Evolutionary conservation across 176 grass and related monocot species (phyloP).

Genomic region (Oryza glumipatula): DNA sequence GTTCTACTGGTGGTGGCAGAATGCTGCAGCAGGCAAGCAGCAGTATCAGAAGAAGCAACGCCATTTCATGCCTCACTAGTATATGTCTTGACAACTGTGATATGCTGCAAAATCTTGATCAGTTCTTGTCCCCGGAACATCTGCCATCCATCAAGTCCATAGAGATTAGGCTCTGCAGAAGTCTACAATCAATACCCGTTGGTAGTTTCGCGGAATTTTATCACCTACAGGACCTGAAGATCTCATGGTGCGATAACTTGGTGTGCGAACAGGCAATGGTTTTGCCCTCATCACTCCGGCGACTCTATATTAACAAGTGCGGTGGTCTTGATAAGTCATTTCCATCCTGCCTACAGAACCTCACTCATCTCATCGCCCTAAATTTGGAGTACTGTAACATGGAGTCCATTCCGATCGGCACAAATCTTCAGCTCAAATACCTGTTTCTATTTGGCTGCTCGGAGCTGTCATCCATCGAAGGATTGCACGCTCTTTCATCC

Average conservation of each 20-base stretch:
- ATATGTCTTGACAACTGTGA: not conserved
- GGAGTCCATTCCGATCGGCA: not conserved
- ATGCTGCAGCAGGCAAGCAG: not conserved
- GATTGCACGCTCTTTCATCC: not conserved
- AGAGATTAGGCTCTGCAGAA: not conserved
- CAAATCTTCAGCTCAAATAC: constrained; percentile 6
- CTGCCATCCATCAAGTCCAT: constrained; percentile 34
- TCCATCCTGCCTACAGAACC: constrained; percentile 10
- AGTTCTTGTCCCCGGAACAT: not conserved
- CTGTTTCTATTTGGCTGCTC: not conserved
- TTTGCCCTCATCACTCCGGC: constrained; percentile 12
- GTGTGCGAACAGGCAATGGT: not conserved
- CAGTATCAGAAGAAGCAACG: not conserved
- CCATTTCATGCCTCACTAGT: not conserved
- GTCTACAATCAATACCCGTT: constrained; percentile 28
- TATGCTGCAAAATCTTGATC: not conserved
- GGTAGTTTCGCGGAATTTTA: constrained; percentile 16
- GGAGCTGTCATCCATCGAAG: constrained; percentile 6
- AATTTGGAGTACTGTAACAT: constrained; percentile 13
- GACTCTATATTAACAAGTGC: not conserved
- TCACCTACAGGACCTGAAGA: constrained; percentile 27
- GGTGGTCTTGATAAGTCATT: not conserved
- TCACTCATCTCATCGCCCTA: constrained; percentile 38
- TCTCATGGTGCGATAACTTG: not conserved
- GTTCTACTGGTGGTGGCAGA: not conserved